phyloP scores from a whole-genome alignment of 148 eudicot species.

The Amaranthus cruentus region DNA sequence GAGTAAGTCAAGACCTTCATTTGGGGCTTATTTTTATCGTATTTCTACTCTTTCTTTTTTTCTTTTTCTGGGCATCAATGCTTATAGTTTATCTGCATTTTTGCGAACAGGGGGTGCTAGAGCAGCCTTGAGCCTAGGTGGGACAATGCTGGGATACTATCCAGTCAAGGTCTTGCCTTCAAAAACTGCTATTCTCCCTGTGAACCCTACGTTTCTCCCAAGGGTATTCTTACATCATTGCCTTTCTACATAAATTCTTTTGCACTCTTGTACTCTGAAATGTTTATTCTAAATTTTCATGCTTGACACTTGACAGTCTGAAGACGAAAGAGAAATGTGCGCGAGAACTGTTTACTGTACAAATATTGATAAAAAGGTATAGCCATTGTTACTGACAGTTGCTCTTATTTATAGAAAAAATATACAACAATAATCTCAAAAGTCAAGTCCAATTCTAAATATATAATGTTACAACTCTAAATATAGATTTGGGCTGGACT shows the following conservation, averaged over 20 bases:
- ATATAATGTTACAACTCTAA: too few relatives aligned
- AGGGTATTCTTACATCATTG: slow-evolving; percentile 45
- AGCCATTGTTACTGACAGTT: too few relatives aligned
- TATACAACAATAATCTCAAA: too few relatives aligned
- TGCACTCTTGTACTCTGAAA: not conserved
- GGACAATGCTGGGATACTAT: slow-evolving; percentile 82
- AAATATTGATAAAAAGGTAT: slow-evolving; percentile 92
- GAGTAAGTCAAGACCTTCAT: slow-evolving; percentile 40
- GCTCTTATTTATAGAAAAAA: too few relatives aligned
- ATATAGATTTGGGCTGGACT: too few relatives aligned
- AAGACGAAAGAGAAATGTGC: slow-evolving; percentile 93
- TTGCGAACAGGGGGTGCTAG: slow-evolving; percentile 68
- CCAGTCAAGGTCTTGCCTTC: slow-evolving; percentile 88
- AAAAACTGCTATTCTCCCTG: slow-evolving; percentile 97
- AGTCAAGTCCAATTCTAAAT: too few relatives aligned
- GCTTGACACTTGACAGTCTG: slow-evolving; percentile 42
- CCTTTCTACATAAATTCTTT: not conserved
- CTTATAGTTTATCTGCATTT: slow-evolving; percentile 13
- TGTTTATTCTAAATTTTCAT: slow-evolving; percentile 9
- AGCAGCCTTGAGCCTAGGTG: slow-evolving; percentile 65
- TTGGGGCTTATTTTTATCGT: not conserved
- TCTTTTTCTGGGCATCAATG: not conserved
- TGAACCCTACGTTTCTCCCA: slow-evolving; percentile 93
- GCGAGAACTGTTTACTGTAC: slow-evolving; percentile 97
- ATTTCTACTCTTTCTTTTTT: not conserved